phyloP scores from a whole-genome alignment of 768 basidiomycete species.

The Brasilioporus rufonigricans region DNA sequence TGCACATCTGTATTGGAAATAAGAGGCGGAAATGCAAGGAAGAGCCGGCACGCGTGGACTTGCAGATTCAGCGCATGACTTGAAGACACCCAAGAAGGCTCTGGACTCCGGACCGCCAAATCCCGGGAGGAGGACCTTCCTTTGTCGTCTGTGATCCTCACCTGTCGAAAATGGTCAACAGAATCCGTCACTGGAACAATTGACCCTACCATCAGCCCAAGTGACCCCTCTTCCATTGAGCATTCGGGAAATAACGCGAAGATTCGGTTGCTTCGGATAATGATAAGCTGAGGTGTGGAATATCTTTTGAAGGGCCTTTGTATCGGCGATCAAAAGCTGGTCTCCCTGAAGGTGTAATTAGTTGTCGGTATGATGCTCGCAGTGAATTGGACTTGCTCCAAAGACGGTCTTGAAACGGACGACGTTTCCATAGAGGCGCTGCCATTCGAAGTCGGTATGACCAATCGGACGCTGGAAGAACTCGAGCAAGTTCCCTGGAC shows the following conservation, averaged over 20 bases:
- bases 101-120: constrained; percentile 53
- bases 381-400: constrained; percentile 10
- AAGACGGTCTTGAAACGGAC: constrained; percentile 27
- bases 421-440: constrained; percentile 25
- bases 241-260: constrained; percentile 16
- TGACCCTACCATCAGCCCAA: constrained; percentile 40
- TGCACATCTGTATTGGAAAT: constrained; percentile 16
- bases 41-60: not conserved
- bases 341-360: constrained; percentile 33
- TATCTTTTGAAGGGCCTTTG: constrained; percentile 42
- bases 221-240: constrained; percentile 34
- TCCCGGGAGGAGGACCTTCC: constrained; percentile 53
- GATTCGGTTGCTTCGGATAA: constrained; percentile 37
- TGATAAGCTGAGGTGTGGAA: constrained; percentile 43
- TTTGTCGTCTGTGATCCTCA: constrained; percentile 51
- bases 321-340: constrained; percentile 45
- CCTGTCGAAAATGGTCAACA: constrained; percentile 17
- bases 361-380: not conserved
- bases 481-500: constrained; percentile 28
- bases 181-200: constrained; percentile 8
- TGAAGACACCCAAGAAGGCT: constrained; percentile 50
- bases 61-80: constrained; percentile 32
- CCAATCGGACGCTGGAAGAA: constrained; percentile 23
- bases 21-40: not conserved
- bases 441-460: constrained; percentile 30